These are phyloP conservation scores for Claviceps sp. DNA, from an alignment of 2,329 filamentous ascomycete species.

Conservation along the genomic window DNA sequence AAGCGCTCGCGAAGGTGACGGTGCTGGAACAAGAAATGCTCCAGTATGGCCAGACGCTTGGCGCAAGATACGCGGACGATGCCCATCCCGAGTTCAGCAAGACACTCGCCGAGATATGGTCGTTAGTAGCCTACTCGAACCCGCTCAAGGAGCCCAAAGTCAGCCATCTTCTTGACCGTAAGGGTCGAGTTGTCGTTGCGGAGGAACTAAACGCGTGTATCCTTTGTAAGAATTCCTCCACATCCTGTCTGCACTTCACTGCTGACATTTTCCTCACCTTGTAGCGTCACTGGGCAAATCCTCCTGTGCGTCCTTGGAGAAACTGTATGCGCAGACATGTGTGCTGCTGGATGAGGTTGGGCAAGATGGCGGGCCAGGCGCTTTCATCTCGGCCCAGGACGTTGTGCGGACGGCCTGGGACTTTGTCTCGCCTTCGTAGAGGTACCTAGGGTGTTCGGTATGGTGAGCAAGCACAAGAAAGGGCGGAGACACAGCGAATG, in stretches of 20 bases:
- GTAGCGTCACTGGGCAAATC: constrained; percentile 83
- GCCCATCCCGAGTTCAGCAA: constrained; percentile 56
- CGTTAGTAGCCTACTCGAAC: constrained; percentile 75
- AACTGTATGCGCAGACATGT: constrained; percentile 72
- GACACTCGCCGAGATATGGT: constrained; percentile 72
- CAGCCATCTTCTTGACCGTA: constrained; percentile 62
- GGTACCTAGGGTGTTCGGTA: neutral
- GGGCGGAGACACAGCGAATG: neutral
- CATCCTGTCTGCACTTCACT: neutral
- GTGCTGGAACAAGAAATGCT: constrained; percentile 56
- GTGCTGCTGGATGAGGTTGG: constrained; percentile 74
- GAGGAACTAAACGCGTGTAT: constrained; percentile 94
- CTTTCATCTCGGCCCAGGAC: constrained; percentile 56
- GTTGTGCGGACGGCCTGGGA: constrained; percentile 32
- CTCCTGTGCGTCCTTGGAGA: constrained; percentile 72
- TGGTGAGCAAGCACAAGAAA: neutral
- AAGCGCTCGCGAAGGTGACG: constrained; percentile 21
- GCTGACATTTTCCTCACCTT: neutral
- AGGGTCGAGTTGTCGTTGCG: constrained; percentile 64
- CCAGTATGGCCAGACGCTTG: constrained; percentile 65
- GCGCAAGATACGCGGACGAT: constrained; percentile 64
- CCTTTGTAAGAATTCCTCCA: constrained; percentile 45
- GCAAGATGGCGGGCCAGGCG: constrained; percentile 65
- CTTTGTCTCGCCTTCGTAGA: neutral
- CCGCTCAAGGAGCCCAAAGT: constrained; percentile 62